Base-by-base conservation (phyloP, 2,329 filamentous ascomycete genomes). In the Colletotrichum melonis region DNA sequence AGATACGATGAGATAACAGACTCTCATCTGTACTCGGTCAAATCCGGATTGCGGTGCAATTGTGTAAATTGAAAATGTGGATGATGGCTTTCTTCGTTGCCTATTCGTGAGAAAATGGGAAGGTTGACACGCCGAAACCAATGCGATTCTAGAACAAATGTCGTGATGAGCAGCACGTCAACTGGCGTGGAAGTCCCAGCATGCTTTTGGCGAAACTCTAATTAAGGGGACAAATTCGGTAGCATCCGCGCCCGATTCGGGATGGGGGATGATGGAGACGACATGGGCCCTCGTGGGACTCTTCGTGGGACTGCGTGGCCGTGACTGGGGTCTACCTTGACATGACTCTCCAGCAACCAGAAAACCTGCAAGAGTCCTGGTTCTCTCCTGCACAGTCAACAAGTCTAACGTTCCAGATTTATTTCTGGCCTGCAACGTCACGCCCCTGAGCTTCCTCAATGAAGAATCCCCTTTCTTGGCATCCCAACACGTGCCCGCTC, bases 161-260 rank as follows among this genome's bases (percentile, higher is more conserved):
- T 63, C 19, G 58, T 56, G 49, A 32, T 42, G 24, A 26, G 46
- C 22, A 55, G 30, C 52, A 49, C 58, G 1, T 57, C 19, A 59
- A 26, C 35, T 22, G 19, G 6, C 49, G 16, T 8, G 69, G 69
- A 72, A 11, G 1, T 38, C 16, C 52, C 2, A 22, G 52, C 59
- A 22, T 64, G 52, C 16, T 22, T 58, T 35, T 57, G 11, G 66
- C 19, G 32, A 64, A 69, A 60, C 66, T 12, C 32, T 69, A 64
- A 64, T 64, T 55, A 69, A 66, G 56, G 65, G 69, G 65, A 22
- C 14, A 26, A 46, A 4, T 28, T 3, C 69, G 59, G 58, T 64
- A 69, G 69, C 65, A 69, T 58, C 65, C 58, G 65, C 28, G 59
- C 66, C 58, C 32, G 24, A 52, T 59, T 66, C 30, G 46, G 52